Evolutionary conservation across 805 yeast species (phyloP).

Genomic region (Metschnikowia kunwiensis): DNA sequence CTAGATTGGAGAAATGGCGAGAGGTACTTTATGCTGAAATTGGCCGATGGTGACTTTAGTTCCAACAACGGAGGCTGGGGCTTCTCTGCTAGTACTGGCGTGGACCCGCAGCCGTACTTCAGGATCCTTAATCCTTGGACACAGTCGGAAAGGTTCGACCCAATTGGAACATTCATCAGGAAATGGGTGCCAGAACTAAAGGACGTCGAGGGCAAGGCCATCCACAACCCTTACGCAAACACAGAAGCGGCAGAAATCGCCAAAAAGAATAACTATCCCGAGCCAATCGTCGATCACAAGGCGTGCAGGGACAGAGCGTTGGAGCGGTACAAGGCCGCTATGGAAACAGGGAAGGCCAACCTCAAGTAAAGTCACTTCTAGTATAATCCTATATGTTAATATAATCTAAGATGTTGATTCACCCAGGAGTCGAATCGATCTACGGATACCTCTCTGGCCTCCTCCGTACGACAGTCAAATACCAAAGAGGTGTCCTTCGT

Average conservation of each 20-base stretch:
- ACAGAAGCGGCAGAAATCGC: slow-evolving; percentile 26
- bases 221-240: slow-evolving; percentile 34
- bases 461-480: slow-evolving; percentile 6
- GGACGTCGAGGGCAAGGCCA: slow-evolving; percentile 26
- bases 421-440: slow-evolving; percentile 9
- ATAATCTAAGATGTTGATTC: background rate
- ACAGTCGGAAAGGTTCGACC: slow-evolving; percentile 50
- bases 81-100: slow-evolving; percentile 49
- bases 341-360: slow-evolving; percentile 16
- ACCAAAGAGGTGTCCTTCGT: slow-evolving; percentile 12
- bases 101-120: slow-evolving; percentile 57
- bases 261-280: slow-evolving; percentile 35
- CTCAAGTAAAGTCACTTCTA: slow-evolving; percentile 6
- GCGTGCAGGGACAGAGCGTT: slow-evolving; percentile 41
- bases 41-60: slow-evolving; percentile 52
- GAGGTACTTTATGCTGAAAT: slow-evolving; percentile 45
- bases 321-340: slow-evolving; percentile 39
- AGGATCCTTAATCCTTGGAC: slow-evolving; percentile 51
- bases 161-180: slow-evolving; percentile 44
- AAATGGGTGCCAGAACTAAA: slow-evolving; percentile 50
- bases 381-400: background rate
- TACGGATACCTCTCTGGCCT: background rate
- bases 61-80: slow-evolving; percentile 62
- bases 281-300: slow-evolving; percentile 44
- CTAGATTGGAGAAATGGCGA: slow-evolving; percentile 58